Evolutionary conservation across 768 basidiomycete species (phyloP).

Genomic region (Asterophora parasitica): DNA sequence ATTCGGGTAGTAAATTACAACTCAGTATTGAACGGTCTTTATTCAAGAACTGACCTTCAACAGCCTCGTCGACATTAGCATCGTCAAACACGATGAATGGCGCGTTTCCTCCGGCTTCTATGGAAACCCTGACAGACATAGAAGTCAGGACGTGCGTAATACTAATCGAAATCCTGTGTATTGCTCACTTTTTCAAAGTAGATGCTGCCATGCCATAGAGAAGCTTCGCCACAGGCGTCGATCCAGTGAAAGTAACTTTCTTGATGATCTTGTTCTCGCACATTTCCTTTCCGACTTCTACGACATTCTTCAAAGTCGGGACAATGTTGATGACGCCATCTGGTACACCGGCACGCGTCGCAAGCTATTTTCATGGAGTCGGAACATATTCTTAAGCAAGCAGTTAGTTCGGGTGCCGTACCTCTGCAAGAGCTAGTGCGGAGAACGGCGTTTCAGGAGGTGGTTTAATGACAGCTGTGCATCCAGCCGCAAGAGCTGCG

Average conservation of each 20-base stretch:
- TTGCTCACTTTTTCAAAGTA: conserved; percentile 74
- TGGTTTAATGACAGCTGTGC: conserved; percentile 92
- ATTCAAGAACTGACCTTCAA: conserved; percentile 52
- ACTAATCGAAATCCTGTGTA: neutral
- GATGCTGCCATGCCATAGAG: conserved; percentile 68
- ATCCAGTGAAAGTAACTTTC: conserved; percentile 92
- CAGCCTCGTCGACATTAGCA: conserved; percentile 88
- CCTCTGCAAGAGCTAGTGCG: conserved; percentile 87
- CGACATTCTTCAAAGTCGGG: conserved; percentile 79
- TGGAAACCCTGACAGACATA: conserved; percentile 44
- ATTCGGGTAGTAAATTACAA: conserved; percentile 1
- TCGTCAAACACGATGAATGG: conserved; percentile 98
- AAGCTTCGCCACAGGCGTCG: conserved; percentile 74
- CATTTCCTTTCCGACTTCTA: conserved; percentile 90
- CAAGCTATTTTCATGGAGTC: conserved; percentile 44
- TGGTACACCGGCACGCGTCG: conserved; percentile 86
- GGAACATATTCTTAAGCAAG: neutral
- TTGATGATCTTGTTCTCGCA: conserved; percentile 82
- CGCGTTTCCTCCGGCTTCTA: conserved; percentile 92
- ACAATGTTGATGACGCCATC: conserved; percentile 94
- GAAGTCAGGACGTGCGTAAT: conserved; percentile 1
- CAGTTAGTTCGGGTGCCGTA: conserved; percentile 21
- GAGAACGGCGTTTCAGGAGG: conserved; percentile 95
- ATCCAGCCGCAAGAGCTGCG: conserved; percentile 92
- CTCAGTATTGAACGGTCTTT: neutral